Evolutionary conservation across 768 basidiomycete genomes (phyloP).

Genomic region (Russula brevipes): DNA sequence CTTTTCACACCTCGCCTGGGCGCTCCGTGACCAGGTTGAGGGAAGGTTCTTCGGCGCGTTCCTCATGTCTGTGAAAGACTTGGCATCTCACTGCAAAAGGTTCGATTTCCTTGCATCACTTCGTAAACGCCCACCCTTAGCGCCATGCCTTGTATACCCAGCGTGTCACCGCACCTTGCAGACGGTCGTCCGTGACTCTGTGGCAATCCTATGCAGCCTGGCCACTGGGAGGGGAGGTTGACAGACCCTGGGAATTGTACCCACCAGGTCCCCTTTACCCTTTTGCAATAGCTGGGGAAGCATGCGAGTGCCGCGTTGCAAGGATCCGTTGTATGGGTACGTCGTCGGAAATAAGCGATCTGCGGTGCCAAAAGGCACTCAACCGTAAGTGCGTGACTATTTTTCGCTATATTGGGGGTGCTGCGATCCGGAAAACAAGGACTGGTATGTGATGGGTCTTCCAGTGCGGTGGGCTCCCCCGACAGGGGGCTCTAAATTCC

Average conservation of each 20-base stretch:
- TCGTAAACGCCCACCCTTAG: neutral
- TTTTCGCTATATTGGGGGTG: neutral
- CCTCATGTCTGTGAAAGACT: slow-evolving; percentile 10
- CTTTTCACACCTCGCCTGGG: neutral
- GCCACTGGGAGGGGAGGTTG: no score
- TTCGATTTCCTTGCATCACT: neutral
- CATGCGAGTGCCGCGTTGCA: no score
- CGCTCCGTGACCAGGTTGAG: slow-evolving; percentile 7
- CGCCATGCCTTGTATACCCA: neutral
- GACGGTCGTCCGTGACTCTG: neutral
- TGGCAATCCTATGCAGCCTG: neutral
- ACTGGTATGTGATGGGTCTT: neutral
- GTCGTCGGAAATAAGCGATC: neutral
- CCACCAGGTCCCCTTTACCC: no score
- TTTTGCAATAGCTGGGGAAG: no score
- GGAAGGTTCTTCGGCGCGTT: neutral
- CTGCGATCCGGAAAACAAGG: no score
- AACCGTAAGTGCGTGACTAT: neutral
- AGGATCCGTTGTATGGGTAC: neutral
- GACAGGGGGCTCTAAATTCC: neutral
- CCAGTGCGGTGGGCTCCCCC: no score
- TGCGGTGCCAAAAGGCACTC: neutral
- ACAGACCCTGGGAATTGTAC: no score
- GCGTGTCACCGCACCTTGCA: neutral
- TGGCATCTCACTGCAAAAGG: neutral